Evolutionary conservation across 2,329 filamentous ascomycete genomes (phyloP).

Genomic region (Penicillium paneum): DNA sequence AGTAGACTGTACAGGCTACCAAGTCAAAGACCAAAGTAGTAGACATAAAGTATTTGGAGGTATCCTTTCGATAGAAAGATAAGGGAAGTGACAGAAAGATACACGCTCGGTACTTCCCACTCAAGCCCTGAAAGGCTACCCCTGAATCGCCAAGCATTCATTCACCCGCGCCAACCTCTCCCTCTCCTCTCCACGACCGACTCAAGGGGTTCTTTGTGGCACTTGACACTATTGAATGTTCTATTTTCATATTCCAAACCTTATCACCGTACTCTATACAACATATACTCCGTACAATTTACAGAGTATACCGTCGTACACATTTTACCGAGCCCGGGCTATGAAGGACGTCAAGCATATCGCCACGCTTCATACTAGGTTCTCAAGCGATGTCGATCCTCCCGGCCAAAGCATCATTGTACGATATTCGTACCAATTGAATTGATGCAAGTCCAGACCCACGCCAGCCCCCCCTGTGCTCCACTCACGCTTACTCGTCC

Average conservation of each 20-base stretch:
- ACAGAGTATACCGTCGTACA: no score
- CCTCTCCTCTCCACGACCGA: slow-evolving; percentile 14
- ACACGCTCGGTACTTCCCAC: background rate
- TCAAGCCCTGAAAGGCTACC: slow-evolving; percentile 1
- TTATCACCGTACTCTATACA: background rate
- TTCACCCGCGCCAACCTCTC: slow-evolving; percentile 7
- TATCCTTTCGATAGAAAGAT: background rate
- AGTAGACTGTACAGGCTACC: background rate
- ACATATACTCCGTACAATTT: background rate
- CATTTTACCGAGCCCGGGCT: background rate
- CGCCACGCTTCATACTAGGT: slow-evolving; percentile 8
- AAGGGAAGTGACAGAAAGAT: background rate
- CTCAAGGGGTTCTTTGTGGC: slow-evolving; percentile 15
- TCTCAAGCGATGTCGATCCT: slow-evolving; percentile 21
- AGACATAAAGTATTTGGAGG: background rate
- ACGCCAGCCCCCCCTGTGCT: slow-evolving; percentile 12
- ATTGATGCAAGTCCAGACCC: slow-evolving; percentile 12
- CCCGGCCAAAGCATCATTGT: slow-evolving; percentile 14
- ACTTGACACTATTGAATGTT: slow-evolving; percentile 16
- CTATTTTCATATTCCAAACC: slow-evolving; percentile 7
- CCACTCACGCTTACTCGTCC: slow-evolving; percentile 13
- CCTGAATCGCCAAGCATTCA: slow-evolving; percentile 13
- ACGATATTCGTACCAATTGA: slow-evolving; percentile 18
- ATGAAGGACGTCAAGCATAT: background rate
- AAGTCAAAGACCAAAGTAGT: background rate